Evolutionary conservation across 208 protist genomes (phyloP).

Genomic region (Leishmania braziliensis): DNA sequence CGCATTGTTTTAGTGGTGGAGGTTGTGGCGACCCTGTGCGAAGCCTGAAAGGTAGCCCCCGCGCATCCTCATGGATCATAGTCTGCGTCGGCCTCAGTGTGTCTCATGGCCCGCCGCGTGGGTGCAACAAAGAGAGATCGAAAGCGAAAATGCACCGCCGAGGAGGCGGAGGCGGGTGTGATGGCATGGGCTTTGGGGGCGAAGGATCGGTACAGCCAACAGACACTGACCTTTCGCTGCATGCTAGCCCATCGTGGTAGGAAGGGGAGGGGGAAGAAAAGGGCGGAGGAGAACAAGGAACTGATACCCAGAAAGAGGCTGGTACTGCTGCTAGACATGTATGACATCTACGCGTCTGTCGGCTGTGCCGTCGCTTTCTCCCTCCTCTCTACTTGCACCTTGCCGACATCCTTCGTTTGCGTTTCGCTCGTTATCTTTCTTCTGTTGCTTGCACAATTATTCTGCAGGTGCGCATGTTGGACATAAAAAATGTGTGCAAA

Average conservation of each 20-base stretch:
- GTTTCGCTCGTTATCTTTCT: not conserved
- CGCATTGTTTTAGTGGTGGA: not conserved
- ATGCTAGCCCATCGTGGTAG: not conserved
- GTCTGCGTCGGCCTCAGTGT: not conserved
- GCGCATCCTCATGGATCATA: not conserved
- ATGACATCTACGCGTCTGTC: not conserved
- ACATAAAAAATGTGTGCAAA: not conserved
- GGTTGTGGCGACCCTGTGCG: not conserved
- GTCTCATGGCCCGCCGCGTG: not conserved
- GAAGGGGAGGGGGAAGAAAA: not conserved
- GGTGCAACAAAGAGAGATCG: not conserved
- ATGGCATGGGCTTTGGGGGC: not conserved
- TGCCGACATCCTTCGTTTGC: not conserved
- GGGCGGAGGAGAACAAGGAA: not conserved
- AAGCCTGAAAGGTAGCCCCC: not conserved
- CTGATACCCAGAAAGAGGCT: too few species aligned
- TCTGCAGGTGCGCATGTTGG: conserved; percentile 2
- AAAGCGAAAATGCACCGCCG: not conserved
- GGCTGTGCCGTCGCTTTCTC: conserved; percentile 1
- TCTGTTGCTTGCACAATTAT: not conserved
- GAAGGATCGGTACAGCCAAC: not conserved
- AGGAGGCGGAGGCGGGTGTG: not conserved
- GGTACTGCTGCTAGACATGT: not conserved
- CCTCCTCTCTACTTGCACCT: not conserved
- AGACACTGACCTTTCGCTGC: not conserved